Conservation (phyloP, 2,329 filamentous ascomycete genomes). For the Coniochaeta sp. region DNA sequence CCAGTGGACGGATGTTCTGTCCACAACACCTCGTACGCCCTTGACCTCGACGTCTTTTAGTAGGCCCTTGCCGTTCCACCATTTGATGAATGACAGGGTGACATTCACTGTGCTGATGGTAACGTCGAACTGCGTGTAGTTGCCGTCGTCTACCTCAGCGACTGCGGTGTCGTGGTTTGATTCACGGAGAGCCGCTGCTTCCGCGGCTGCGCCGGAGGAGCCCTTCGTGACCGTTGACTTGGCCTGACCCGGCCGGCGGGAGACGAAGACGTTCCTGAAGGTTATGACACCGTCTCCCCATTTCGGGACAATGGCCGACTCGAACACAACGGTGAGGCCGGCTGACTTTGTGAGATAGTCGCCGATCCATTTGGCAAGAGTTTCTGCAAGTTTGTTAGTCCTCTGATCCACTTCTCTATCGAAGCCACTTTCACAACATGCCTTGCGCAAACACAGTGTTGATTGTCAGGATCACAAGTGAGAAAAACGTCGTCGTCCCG, state of each 20-base stretch:
- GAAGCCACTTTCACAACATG: constrained; percentile 27
- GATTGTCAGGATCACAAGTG: constrained; percentile 79
- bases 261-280: constrained; percentile 95
- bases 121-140: constrained; percentile 96
- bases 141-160: constrained; percentile 72
- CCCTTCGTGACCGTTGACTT: constrained; percentile 85
- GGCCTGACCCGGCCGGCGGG: constrained; percentile 76
- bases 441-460: constrained; percentile 96
- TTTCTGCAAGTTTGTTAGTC: constrained; percentile 53
- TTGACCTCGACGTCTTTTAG: constrained; percentile 90
- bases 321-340: constrained; percentile 89
- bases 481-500: constrained; percentile 96
- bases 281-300: constrained; percentile 95
- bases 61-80: constrained; percentile 95
- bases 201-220: constrained; percentile 75
- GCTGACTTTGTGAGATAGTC: constrained; percentile 94
- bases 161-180: constrained; percentile 35
- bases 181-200: constrained; percentile 68
- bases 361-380: constrained; percentile 83
- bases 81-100: constrained; percentile 93
- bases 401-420: not conserved
- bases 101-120: constrained; percentile 95
- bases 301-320: constrained; percentile 93
- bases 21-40: constrained; percentile 85
- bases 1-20: constrained; percentile 78